Conservation (phyloP, 2,329 filamentous ascomycete species). For the Pleoardoris graminearum region DNA sequence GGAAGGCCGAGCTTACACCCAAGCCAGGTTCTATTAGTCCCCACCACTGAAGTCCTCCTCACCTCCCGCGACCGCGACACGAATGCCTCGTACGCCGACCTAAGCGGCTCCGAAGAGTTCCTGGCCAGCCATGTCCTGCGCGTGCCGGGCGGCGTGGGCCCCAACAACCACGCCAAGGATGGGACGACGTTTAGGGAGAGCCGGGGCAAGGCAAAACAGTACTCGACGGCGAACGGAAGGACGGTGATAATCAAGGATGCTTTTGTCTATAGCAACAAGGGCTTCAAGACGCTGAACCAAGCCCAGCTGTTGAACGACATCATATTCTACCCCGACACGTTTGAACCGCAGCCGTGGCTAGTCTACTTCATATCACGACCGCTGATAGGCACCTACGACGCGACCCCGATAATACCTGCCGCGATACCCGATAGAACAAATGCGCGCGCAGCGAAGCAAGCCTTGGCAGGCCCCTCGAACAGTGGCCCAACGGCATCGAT, state of each 20-base stretch:
- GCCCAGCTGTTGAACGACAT: slow-evolving; percentile 82
- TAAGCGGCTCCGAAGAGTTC: slow-evolving; percentile 90
- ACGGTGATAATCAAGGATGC: slow-evolving; percentile 94
- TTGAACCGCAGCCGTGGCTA: slow-evolving; percentile 91
- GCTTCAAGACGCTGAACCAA: slow-evolving; percentile 89
- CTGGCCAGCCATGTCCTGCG: slow-evolving; percentile 95
- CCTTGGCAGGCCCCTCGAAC: slow-evolving; percentile 20
- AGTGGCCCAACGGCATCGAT: slow-evolving; percentile 45
- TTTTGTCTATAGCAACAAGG: slow-evolving; percentile 94
- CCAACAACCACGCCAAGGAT: slow-evolving; percentile 55
- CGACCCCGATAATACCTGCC: slow-evolving; percentile 71
- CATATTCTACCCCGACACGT: slow-evolving; percentile 86
- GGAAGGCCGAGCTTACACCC: slow-evolving; percentile 8
- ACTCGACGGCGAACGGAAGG: slow-evolving; percentile 87
- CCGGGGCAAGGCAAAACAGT: slow-evolving; percentile 91
- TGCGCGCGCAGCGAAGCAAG: slow-evolving; percentile 11
- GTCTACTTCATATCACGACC: slow-evolving; percentile 95
- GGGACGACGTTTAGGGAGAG: slow-evolving; percentile 71
- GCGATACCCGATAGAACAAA: slow-evolving; percentile 27
- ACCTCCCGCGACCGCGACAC: slow-evolving; percentile 86
- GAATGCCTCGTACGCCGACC: slow-evolving; percentile 73
- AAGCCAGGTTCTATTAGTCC: slow-evolving; percentile 77
- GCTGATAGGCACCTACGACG: slow-evolving; percentile 80
- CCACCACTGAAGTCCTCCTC: slow-evolving; percentile 88
- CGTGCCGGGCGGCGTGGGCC: slow-evolving; percentile 62